phyloP scores from a whole-genome alignment of 2,329 filamentous ascomycete genomes.

The Talaromyces sp. region DNA sequence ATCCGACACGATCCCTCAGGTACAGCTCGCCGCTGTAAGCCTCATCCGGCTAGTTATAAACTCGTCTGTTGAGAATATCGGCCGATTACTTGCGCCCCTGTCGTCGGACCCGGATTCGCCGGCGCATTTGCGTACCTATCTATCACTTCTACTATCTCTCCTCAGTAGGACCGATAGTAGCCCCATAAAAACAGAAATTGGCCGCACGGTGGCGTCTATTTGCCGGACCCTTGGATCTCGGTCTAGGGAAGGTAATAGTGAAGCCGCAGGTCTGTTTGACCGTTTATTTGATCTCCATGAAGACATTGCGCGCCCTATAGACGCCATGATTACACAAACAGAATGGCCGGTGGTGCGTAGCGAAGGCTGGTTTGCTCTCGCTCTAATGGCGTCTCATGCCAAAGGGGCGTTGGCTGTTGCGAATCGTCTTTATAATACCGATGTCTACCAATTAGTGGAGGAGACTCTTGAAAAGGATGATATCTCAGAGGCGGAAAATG shows the following conservation, averaged over 20 bases:
- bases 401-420: slow-evolving; percentile 28
- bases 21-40: slow-evolving; percentile 39
- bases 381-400: slow-evolving; percentile 37
- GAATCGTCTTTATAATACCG: slow-evolving; percentile 29
- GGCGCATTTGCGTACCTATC: slow-evolving; percentile 27
- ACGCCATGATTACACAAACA: slow-evolving; percentile 39
- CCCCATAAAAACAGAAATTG: slow-evolving; percentile 43
- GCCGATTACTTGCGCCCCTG: slow-evolving; percentile 27
- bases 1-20: slow-evolving; percentile 37
- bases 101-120: slow-evolving; percentile 24
- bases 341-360: slow-evolving; percentile 44
- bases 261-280: slow-evolving; percentile 21
- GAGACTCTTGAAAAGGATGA: slow-evolving; percentile 21
- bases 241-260: slow-evolving; percentile 14
- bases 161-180: slow-evolving; percentile 38
- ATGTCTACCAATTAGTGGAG: slow-evolving; percentile 28
- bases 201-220: slow-evolving; percentile 40
- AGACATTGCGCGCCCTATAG: slow-evolving; percentile 33
- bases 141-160: slow-evolving; percentile 36
- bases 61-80: slow-evolving; percentile 32
- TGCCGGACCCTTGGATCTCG: slow-evolving; percentile 34
- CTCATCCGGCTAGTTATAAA: slow-evolving; percentile 35
- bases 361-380: slow-evolving; percentile 46
- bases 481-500: slow-evolving; percentile 18
- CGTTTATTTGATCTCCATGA: slow-evolving; percentile 30